phyloP scores from a whole-genome alignment of 177 flowering plant genomes.

The Telopea speciosissima region DNA sequence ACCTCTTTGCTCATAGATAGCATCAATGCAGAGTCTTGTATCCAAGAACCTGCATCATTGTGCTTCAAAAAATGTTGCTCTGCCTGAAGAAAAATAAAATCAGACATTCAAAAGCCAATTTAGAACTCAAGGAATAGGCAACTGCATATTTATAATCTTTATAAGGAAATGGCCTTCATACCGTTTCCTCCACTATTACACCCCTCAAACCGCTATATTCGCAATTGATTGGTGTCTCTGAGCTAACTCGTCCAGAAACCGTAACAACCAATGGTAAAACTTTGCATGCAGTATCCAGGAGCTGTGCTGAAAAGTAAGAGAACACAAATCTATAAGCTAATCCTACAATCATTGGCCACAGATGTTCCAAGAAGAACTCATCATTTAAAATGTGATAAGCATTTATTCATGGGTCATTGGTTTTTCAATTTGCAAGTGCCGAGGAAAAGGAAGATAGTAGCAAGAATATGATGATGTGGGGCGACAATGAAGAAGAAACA shows the following conservation, averaged over 20 bases:
- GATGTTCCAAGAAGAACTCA: background rate
- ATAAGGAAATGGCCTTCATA: conserved; percentile 19
- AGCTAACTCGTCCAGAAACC: conserved; percentile 86
- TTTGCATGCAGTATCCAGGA: conserved; percentile 71
- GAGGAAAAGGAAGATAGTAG: background rate
- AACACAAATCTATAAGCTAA: background rate
- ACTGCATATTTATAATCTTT: background rate
- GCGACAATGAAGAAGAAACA: background rate
- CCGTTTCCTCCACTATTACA: conserved; percentile 97
- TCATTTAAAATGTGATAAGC: background rate
- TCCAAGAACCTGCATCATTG: conserved; percentile 97
- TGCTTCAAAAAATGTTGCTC: conserved; percentile 96
- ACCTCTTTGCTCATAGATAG: conserved; percentile 89
- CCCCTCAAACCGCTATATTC: conserved; percentile 84
- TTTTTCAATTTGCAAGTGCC: background rate
- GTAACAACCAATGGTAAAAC: conserved; percentile 82
- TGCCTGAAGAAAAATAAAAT: conserved; percentile 39
- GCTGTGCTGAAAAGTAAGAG: conserved; percentile 47
- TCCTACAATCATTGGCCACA: background rate
- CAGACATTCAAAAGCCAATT: background rate
- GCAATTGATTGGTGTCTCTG: conserved; percentile 84
- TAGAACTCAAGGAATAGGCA: background rate
- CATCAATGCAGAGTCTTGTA: conserved; percentile 96
- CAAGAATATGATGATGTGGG: background rate
- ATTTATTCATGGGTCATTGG: background rate